Evolutionary conservation across 768 basidiomycete species (phyloP).

Genomic region (Trametes cinnabarina): DNA sequence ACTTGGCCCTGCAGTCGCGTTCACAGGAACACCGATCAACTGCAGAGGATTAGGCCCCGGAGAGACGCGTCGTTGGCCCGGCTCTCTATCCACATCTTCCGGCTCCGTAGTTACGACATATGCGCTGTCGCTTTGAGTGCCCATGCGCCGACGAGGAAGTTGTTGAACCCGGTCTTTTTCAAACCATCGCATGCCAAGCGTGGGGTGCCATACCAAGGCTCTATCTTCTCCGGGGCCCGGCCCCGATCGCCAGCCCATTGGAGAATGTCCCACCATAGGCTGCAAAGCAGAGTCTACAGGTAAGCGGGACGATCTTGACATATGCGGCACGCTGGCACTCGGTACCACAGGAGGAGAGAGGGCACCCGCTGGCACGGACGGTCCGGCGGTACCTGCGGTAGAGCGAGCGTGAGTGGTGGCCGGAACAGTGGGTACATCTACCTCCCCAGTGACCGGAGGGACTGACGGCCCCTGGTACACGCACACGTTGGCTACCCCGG

Average conservation of each 20-base stretch:
- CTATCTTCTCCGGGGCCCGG: conserved; percentile 1
- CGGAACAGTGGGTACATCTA: background rate
- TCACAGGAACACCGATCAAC: conserved; percentile 8
- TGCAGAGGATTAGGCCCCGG: conserved; percentile 24
- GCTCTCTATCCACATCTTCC: conserved; percentile 6
- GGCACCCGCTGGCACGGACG: background rate
- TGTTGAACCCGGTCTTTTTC: background rate
- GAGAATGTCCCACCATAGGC: background rate
- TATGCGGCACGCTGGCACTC: background rate
- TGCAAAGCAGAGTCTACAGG: background rate
- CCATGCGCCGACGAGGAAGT: conserved; percentile 1
- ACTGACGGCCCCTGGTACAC: background rate
- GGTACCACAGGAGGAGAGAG: background rate
- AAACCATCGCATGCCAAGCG: conserved; percentile 1
- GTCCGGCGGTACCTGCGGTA: background rate
- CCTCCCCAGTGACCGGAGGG: background rate
- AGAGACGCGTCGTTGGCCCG: conserved; percentile 2
- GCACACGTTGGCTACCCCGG: background rate
- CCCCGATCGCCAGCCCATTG: background rate
- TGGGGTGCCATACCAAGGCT: background rate
- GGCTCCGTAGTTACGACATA: conserved; percentile 16
- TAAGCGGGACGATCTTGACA: conserved; percentile 3
- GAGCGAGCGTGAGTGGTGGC: background rate
- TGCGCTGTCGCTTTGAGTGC: background rate
- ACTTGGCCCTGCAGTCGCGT: conserved; percentile 5